A percentile compares a stretch with the other conserved stretches of the same genome.
Evolutionary conservation across 345 rosid species (phyloP).

Genomic region (rapeseed (Brassica napus)): DNA sequence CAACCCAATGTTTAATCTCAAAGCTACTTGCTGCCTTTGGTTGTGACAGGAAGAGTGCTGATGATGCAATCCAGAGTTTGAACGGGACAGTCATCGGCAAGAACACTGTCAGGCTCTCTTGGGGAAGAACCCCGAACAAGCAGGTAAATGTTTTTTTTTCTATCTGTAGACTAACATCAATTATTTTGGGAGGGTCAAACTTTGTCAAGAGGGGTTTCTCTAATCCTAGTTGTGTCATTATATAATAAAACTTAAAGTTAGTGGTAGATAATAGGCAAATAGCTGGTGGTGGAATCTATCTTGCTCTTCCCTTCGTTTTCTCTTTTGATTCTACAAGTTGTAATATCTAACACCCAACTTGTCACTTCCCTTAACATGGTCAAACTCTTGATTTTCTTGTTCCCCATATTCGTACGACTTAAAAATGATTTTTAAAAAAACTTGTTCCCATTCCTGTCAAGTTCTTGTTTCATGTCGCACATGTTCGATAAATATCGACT

Average conservation of each 20-base stretch:
- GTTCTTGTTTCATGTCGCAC: not conserved
- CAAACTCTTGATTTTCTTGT: not conserved
- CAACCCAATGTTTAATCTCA: not conserved
- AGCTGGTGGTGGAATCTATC: constrained; percentile 28
- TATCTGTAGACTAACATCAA: not conserved
- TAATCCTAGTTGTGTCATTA: constrained; percentile 5
- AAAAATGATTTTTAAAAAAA: not conserved
- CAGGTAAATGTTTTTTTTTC: constrained; percentile 51
- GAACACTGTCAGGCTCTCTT: constrained; percentile 91
- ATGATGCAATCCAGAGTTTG: constrained; percentile 74
- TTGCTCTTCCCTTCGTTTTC: constrained; percentile 8
- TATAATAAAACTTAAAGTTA: constrained; percentile 4
- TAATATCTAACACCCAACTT: constrained; percentile 25
- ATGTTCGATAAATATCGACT: not conserved
- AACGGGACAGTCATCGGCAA: constrained; percentile 82
- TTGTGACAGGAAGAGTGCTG: constrained; percentile 72
- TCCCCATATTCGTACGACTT: not conserved
- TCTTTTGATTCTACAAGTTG: constrained; percentile 31
- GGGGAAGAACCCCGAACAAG: constrained; percentile 91
- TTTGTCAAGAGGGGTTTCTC: not conserved
- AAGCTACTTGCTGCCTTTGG: not conserved
- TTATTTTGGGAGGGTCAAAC: constrained; percentile 11
- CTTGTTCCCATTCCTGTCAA: not conserved
- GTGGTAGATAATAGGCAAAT: constrained; percentile 17
- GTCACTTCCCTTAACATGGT: not conserved